These are phyloP conservation scores for Nitzschia sp. DNA, from an alignment of 108 stramenopile genomes.

Conservation along the genomic window DNA sequence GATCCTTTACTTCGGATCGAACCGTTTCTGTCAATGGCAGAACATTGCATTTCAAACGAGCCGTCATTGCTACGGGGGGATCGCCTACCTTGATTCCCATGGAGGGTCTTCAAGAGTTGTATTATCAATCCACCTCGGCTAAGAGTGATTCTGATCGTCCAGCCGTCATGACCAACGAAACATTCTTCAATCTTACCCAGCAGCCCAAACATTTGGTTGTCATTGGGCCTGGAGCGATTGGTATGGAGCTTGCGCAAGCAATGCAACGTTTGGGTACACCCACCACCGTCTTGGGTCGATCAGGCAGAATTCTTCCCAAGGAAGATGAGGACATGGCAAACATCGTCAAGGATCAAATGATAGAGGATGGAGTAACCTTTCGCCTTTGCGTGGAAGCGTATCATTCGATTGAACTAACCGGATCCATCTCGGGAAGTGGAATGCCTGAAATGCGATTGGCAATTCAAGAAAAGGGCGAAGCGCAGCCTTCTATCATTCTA, in stretches of 20 bases:
- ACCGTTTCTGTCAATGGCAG: conserved; percentile 60
- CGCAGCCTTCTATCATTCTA: conserved; percentile 23
- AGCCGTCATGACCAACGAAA: conserved; percentile 82
- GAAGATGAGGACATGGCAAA: conserved; percentile 74
- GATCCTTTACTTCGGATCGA: conserved; percentile 49
- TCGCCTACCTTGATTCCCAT: conserved; percentile 68
- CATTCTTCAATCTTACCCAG: conserved; percentile 79
- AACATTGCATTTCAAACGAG: conserved; percentile 63
- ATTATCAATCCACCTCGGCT: conserved; percentile 38
- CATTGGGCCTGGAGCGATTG: conserved; percentile 88
- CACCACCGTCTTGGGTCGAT: conserved; percentile 75
- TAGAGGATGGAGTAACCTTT: conserved; percentile 64
- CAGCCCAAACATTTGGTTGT: conserved; percentile 75
- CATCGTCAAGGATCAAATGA: conserved; percentile 57
- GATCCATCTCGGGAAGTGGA: conserved; percentile 45
- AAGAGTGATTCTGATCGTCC: conserved; percentile 33
- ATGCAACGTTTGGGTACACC: conserved; percentile 77
- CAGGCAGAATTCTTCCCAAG: conserved; percentile 64
- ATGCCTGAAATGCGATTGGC: conserved; percentile 49
- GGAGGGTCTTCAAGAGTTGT: conserved; percentile 56
- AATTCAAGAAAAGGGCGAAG: conserved; percentile 37
- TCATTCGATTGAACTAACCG: conserved; percentile 45
- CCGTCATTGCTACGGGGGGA: conserved; percentile 85
- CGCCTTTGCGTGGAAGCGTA: conserved; percentile 43
- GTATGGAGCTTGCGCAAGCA: conserved; percentile 87